A percentile compares a stretch with the other conserved stretches of the same genome.
Conservation (phyloP, 1,139 yeast species). For the Zygosaccharomyces sapae region DNA sequence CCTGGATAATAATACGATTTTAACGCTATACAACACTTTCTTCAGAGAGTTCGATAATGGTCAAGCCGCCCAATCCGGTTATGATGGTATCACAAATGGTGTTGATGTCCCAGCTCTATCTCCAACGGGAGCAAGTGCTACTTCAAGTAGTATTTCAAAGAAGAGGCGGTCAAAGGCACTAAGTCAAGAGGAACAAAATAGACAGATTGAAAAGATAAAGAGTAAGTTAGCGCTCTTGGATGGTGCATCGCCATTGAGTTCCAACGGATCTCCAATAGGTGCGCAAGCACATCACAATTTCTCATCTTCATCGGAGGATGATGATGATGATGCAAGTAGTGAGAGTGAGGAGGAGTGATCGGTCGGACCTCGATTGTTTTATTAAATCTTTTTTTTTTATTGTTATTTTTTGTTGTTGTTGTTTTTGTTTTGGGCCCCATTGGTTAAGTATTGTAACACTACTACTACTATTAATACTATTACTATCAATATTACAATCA, state of each 20-base stretch:
- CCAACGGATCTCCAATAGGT: constrained; percentile 29
- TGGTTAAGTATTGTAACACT: constrained; percentile 1
- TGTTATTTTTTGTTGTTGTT: not conserved
- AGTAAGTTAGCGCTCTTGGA: constrained; percentile 75
- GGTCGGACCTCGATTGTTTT: not conserved
- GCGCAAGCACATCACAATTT: constrained; percentile 32
- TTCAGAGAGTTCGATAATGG: constrained; percentile 38
- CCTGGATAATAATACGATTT: constrained; percentile 76
- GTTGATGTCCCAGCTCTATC: constrained; percentile 29
- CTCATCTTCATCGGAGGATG: constrained; percentile 46
- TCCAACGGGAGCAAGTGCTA: constrained; percentile 28
- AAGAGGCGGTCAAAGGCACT: constrained; percentile 40
- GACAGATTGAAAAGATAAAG: constrained; percentile 80
- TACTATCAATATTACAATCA: not conserved
- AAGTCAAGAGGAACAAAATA: constrained; percentile 65
- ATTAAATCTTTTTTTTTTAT: not conserved
- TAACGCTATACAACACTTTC: constrained; percentile 65
- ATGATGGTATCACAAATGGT: constrained; percentile 14
- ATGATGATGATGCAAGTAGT: constrained; percentile 42
- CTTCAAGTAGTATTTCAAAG: constrained; percentile 17
- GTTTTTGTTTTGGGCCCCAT: constrained; percentile 1
- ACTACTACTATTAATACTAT: not conserved
- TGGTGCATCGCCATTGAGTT: constrained; percentile 36
- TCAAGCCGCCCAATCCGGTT: constrained; percentile 14
- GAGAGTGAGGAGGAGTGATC: constrained; percentile 41